Conservation (phyloP, 352 stramenopile genomes). For the Aphanomyces cochlioides region DNA sequence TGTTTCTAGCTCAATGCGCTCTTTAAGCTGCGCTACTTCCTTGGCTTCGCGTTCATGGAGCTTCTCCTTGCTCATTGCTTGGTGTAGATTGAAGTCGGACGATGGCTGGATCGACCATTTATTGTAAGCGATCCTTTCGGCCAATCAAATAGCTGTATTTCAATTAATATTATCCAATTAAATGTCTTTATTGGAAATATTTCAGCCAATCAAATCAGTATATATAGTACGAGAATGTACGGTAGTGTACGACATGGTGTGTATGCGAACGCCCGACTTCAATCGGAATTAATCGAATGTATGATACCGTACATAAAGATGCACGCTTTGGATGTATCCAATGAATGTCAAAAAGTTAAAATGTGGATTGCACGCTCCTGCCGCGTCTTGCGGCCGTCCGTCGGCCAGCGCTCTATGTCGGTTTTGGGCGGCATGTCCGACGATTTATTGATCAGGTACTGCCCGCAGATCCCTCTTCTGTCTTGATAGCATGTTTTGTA, state of each 20-base stretch:
- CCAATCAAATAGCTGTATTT: not conserved
- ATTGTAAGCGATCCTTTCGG: constrained; percentile 1
- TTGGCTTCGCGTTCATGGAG: constrained; percentile 66
- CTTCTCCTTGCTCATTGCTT: constrained; percentile 30
- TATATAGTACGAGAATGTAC: too few species aligned
- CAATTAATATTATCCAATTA: constrained; percentile 2
- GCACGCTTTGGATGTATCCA: too few species aligned
- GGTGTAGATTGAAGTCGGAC: constrained; percentile 9
- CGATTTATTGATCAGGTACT: constrained; percentile 64
- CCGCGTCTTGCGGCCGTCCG: not conserved
- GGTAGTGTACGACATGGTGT: too few species aligned
- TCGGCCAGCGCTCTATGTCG: constrained; percentile 36
- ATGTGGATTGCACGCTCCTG: not conserved
- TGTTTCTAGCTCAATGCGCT: constrained; percentile 62
- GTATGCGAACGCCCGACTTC: too few species aligned
- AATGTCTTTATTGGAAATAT: not conserved
- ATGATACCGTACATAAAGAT: not conserved
- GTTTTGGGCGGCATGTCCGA: constrained; percentile 72
- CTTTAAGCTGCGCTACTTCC: constrained; percentile 63
- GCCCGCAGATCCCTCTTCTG: not conserved
- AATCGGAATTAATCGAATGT: too few species aligned
- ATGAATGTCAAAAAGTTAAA: not conserved
- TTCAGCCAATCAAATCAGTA: not conserved
- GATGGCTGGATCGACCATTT: constrained; percentile 19
- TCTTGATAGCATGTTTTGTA: constrained; percentile 16